Base-by-base conservation (phyloP, 495 filamentous ascomycete species). In the Penicillium samsonianum region DNA sequence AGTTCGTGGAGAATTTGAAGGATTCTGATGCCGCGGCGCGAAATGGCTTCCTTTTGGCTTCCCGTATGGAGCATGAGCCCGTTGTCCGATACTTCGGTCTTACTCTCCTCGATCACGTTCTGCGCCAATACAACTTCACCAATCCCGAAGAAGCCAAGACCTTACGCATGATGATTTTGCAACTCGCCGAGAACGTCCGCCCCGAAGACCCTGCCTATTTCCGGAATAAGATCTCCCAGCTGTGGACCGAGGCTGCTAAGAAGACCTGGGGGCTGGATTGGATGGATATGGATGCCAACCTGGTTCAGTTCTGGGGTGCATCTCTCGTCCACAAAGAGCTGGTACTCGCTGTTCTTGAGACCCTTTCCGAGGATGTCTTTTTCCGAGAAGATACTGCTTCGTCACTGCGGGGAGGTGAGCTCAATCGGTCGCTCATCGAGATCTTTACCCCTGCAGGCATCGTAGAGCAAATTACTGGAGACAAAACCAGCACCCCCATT, bases 221-320 rank as follows among this genome's bases (percentile, higher is more conserved):
- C 60, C 84, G 92, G 64, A 98, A 94, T 76, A 98, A 98, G 73
- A 87, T 94, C 31, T 90, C 91, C n/a, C 88, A 93, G 73, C 73
- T 98, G 56, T 98, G 94, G 95, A 89, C 91, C 7, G 94, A 97
- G 69, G 74, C 96, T 50, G 91, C 92, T 25, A 98, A 99, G 76
- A 82, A 92, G 65, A 89, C 84, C 64, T 99, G 95, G 95, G 91
- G 79, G 10, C 77, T 82, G 30, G 90, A 93, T 45, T 99, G 94
- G 94, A 82, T 88, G 73, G 85, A 95, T 69, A 97, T 99, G 94
- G 94, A 99, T 67, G 78, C 83, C 42, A 74, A 87, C 61, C 80
- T 99, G 41, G 84, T 91, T 41, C 83, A 82, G 55, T 80, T 97
- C 23, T 98, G 95, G 95, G 75, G 79, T n/a, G 82, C 83, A 20